phyloP scores from a whole-genome alignment of 371 early-diverging fungal genomes.

The Amoeboradix gromovi region DNA sequence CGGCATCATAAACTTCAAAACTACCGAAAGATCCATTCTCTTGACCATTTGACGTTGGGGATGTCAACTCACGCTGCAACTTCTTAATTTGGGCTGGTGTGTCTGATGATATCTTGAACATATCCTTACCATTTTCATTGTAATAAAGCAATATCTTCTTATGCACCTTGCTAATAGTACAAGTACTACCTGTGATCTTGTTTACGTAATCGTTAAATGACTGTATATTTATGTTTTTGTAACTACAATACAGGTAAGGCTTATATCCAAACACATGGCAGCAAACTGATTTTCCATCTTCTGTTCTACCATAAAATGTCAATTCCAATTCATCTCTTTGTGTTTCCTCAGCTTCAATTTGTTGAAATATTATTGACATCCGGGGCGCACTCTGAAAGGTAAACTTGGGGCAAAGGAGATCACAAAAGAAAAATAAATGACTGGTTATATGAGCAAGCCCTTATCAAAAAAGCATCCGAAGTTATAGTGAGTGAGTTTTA shows the following conservation, averaged over 20 bases:
- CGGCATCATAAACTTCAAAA: not conserved
- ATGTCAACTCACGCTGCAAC: not conserved
- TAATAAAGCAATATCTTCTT: not conserved
- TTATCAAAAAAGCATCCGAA: too few species aligned
- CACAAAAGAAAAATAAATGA: too few species aligned
- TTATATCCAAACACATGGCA: constrained; percentile 74
- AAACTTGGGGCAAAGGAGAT: too few species aligned
- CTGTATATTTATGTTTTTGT: constrained; percentile 3
- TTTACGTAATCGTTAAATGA: not conserved
- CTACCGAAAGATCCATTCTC: not conserved
- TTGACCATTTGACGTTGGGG: not conserved
- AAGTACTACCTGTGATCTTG: not conserved
- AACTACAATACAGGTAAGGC: constrained; percentile 61
- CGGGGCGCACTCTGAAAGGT: too few species aligned
- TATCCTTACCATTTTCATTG: not conserved
- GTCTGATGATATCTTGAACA: not conserved
- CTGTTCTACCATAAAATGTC: constrained; percentile 8
- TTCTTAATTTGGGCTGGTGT: not conserved
- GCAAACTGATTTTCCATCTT: constrained; percentile 50
- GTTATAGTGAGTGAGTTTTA: too few species aligned
- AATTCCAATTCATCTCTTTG: constrained; percentile 2
- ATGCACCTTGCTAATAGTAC: not conserved
- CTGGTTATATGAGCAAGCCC: too few species aligned
- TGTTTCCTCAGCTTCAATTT: not conserved
- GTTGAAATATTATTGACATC: not conserved